phyloP scores from a whole-genome alignment of 1,284 basidiomycete genomes.

The Taiwanofungus camphoratus region DNA sequence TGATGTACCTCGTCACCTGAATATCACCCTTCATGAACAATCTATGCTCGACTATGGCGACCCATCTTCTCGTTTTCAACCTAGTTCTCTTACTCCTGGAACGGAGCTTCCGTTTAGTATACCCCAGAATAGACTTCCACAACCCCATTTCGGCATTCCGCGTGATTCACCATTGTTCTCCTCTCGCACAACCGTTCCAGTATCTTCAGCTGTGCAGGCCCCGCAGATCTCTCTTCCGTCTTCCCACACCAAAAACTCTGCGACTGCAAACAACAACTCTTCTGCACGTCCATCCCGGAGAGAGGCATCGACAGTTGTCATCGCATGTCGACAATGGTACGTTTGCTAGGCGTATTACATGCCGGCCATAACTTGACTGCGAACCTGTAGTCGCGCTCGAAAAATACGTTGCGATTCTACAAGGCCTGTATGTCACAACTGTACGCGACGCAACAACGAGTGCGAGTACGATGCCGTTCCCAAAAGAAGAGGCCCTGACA shows the following conservation, averaged over 20 bases:
- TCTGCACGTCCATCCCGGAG: constrained; percentile 38
- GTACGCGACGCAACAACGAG: constrained; percentile 63
- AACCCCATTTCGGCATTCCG: constrained; percentile 21
- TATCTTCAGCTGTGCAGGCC: constrained; percentile 21
- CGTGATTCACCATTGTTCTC: constrained; percentile 20
- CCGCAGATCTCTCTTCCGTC: constrained; percentile 19
- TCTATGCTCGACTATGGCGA: constrained; percentile 23
- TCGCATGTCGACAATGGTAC: constrained; percentile 36
- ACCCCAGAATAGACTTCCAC: constrained; percentile 24
- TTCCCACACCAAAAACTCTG: constrained; percentile 11
- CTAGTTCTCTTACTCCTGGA: constrained; percentile 20
- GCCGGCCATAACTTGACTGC: neutral
- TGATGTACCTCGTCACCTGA: constrained; percentile 20
- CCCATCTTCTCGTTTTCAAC: constrained; percentile 21
- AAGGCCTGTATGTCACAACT: constrained; percentile 73
- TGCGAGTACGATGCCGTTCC: constrained; percentile 76
- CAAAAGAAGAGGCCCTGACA: constrained; percentile 77
- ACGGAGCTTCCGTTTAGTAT: constrained; percentile 27
- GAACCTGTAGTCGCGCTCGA: constrained; percentile 54
- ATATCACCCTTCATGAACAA: constrained; percentile 23
- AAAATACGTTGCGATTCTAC: constrained; percentile 83
- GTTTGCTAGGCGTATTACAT: constrained; percentile 6
- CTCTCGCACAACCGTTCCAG: constrained; percentile 19
- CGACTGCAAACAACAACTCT: neutral
- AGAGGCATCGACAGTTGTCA: constrained; percentile 62